Evolutionary conservation across 495 filamentous ascomycete genomes (phyloP).

Genomic region (Podospora australis): DNA sequence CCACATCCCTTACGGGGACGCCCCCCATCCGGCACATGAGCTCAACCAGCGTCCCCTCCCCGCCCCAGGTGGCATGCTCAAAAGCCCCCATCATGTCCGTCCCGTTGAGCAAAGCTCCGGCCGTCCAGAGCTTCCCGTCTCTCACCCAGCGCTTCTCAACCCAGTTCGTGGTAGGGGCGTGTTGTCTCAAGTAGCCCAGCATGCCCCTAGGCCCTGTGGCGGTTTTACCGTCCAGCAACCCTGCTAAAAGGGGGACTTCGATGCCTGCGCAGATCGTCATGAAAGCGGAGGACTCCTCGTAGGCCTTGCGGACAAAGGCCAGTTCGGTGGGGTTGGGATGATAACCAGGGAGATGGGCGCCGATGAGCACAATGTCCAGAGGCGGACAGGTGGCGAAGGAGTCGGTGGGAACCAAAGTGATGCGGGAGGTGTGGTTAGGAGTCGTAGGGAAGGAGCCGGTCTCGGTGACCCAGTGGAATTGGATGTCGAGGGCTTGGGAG

Average conservation of each 20-base stretch:
- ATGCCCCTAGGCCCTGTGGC: constrained; percentile 17
- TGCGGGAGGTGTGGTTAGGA: background rate
- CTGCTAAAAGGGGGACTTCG: constrained; percentile 11
- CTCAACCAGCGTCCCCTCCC: constrained; percentile 4
- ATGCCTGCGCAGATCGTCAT: constrained; percentile 23
- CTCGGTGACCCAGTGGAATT: constrained; percentile 19
- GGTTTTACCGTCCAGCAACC: constrained; percentile 18
- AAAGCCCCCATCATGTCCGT: constrained; percentile 27
- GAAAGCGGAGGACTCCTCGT: constrained; percentile 11
- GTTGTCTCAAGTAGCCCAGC: constrained; percentile 4
- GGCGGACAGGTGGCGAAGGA: constrained; percentile 17
- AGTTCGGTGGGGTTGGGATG: constrained; percentile 13
- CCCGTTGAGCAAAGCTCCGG: constrained; percentile 28
- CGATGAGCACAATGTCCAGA: constrained; percentile 21
- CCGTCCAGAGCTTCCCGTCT: constrained; percentile 28
- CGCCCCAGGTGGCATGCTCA: constrained; percentile 14
- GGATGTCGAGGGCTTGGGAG: constrained; percentile 9
- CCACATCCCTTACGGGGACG: constrained; percentile 11
- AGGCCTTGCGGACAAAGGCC: constrained; percentile 17
- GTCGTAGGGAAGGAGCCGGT: background rate
- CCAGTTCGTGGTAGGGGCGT: constrained; percentile 18
- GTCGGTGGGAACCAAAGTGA: constrained; percentile 10
- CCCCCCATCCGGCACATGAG: background rate
- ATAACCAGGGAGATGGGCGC: constrained; percentile 13
- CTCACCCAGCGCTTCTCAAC: constrained; percentile 24